Conservation (phyloP, 257 asterid species). For the Ilex asprella region DNA sequence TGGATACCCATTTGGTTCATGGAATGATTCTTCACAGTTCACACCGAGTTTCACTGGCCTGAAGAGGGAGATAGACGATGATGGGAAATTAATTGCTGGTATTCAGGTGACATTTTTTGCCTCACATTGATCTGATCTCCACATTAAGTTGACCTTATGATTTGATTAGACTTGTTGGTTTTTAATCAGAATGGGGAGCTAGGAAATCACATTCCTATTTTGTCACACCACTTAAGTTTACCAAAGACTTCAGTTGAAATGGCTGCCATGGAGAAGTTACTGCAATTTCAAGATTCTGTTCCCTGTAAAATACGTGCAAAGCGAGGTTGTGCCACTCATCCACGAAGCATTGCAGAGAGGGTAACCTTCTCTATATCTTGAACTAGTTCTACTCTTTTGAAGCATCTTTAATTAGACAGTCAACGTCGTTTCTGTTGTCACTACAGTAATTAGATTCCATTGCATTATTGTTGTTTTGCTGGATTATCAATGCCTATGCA, state of each 20-base stretch:
- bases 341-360: constrained; percentile 95
- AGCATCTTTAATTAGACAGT: too few relatives aligned
- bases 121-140: not conserved
- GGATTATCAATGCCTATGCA: not conserved
- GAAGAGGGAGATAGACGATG: constrained; percentile 60
- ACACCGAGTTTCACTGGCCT: constrained; percentile 36
- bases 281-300: constrained; percentile 59
- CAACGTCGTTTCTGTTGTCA: too few relatives aligned
- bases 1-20: constrained; percentile 41
- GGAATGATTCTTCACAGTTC: constrained; percentile 50
- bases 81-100: constrained; percentile 25
- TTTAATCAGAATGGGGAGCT: constrained; percentile 35
- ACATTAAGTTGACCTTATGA: not conserved
- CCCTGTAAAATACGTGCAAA: constrained; percentile 88
- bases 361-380: constrained; percentile 21
- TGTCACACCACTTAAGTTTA: constrained; percentile 65
- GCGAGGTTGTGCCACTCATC: constrained; percentile 96
- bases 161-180: not conserved
- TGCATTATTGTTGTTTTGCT: not conserved
- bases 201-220: constrained; percentile 28
- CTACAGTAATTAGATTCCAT: not conserved
- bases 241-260: constrained; percentile 53
- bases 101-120: constrained; percentile 29
- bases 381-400: not conserved
- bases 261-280: constrained; percentile 54